Evolutionary conservation across 306 rosid genomes (phyloP).

Genomic region (Trifolium fragiferum): DNA sequence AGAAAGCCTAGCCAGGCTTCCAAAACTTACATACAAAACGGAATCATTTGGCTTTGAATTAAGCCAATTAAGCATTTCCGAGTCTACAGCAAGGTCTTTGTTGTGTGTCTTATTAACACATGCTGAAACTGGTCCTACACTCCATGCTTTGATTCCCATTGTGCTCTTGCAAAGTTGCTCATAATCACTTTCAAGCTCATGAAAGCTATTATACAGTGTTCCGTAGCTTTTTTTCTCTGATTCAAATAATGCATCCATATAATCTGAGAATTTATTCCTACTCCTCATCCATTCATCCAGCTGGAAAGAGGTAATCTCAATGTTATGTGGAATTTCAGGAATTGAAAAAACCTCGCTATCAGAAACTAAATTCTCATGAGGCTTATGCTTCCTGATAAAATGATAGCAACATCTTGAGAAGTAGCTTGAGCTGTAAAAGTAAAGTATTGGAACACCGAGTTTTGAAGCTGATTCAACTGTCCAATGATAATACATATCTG

Average conservation of each 20-base stretch:
- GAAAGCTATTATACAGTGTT: constrained; percentile 39
- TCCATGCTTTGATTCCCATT: constrained; percentile 38
- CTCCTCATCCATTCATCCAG: constrained; percentile 15
- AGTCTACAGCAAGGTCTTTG: not conserved
- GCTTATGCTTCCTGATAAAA: constrained; percentile 31
- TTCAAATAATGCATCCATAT: constrained; percentile 1
- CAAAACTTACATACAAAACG: constrained; percentile 40
- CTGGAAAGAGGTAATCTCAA: constrained; percentile 27
- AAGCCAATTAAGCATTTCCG: constrained; percentile 37
- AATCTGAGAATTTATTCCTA: not conserved
- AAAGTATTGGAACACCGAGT: constrained; percentile 43
- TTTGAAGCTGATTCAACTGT: constrained; percentile 42
- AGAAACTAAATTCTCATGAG: constrained; percentile 33
- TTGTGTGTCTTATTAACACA: not conserved
- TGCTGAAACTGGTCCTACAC: constrained; percentile 44
- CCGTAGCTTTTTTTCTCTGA: constrained; percentile 44
- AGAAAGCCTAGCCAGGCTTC: constrained; percentile 37
- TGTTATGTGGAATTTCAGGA: constrained; percentile 39
- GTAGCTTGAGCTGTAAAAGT: constrained; percentile 40
- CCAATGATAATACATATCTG: constrained; percentile 42
- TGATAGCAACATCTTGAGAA: constrained; percentile 13
- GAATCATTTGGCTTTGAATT: constrained; percentile 29
- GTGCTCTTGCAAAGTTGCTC: constrained; percentile 18
- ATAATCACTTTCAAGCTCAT: constrained; percentile 46
- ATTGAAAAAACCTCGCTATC: constrained; percentile 17